These are phyloP conservation scores for Pachysandra terminalis DNA, from an alignment of 164 flowering plant genomes.

Conservation along the genomic window DNA sequence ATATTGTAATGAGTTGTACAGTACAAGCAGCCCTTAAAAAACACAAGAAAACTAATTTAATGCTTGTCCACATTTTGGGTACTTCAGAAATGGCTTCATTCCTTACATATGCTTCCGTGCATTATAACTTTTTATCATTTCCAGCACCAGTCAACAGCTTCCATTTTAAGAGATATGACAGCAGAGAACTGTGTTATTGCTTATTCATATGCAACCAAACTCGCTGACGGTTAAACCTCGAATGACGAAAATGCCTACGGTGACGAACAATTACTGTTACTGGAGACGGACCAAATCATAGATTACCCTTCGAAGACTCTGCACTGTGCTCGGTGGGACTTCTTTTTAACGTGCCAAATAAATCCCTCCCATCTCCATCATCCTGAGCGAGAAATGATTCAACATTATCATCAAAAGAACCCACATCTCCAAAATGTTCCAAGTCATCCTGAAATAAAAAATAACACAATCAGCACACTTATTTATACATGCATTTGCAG, in stretches of 20 bases:
- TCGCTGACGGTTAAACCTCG: constrained; percentile 74
- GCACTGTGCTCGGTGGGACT: constrained; percentile 65
- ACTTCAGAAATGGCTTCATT: neutral
- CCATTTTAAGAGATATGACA: constrained; percentile 94
- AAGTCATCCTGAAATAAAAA: constrained; percentile 73
- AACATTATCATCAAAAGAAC: constrained; percentile 79
- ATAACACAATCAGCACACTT: constrained; percentile 4
- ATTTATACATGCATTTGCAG: neutral
- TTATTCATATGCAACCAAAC: constrained; percentile 57
- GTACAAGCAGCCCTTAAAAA: neutral
- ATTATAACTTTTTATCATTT: constrained; percentile 75
- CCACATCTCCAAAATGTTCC: constrained; percentile 82
- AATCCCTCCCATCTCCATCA: constrained; percentile 77
- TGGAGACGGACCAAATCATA: neutral
- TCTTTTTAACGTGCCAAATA: constrained; percentile 64
- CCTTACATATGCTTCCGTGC: neutral
- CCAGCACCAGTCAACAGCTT: constrained; percentile 84
- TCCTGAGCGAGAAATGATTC: constrained; percentile 83
- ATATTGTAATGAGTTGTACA: neutral
- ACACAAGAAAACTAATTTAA: neutral
- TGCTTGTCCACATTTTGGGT: neutral
- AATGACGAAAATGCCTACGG: constrained; percentile 7
- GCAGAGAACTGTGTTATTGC: constrained; percentile 69
- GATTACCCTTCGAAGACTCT: constrained; percentile 69
- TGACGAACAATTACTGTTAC: neutral